Evolutionary conservation across 306 rosid species (phyloP).

Genomic region (Cucurbita argyrosperma): DNA sequence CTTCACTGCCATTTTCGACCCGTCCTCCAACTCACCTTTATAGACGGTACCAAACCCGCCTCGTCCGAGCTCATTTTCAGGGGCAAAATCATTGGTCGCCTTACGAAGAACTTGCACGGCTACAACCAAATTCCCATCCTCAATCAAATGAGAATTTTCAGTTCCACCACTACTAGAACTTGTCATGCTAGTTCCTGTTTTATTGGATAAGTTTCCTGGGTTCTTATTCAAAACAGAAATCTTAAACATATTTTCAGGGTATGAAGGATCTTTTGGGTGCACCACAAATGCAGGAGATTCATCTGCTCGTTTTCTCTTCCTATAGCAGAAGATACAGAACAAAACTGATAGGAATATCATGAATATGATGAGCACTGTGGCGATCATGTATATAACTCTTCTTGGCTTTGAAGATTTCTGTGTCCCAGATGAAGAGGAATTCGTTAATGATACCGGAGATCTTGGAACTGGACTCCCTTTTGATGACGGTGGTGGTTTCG

Average conservation of each 20-base stretch:
- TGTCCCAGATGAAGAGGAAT: background rate
- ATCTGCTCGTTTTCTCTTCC: slow-evolving; percentile 19
- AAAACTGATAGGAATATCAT: slow-evolving; percentile 14
- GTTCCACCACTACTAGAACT: slow-evolving; percentile 38
- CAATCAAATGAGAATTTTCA: slow-evolving; percentile 32
- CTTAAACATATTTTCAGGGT: slow-evolving; percentile 33
- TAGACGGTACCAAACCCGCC: slow-evolving; percentile 89
- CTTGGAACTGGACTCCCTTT: background rate
- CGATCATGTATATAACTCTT: background rate
- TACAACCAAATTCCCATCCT: slow-evolving; percentile 38
- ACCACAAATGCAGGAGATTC: slow-evolving; percentile 43
- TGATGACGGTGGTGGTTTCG: background rate
- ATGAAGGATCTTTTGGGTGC: slow-evolving; percentile 54
- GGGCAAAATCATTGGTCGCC: slow-evolving; percentile 42
- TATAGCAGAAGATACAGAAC: slow-evolving; percentile 24
- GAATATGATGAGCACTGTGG: background rate
- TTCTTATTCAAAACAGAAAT: slow-evolving; percentile 37
- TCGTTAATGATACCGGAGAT: background rate
- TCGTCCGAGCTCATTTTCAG: slow-evolving; percentile 59
- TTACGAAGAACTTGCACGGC: slow-evolving; percentile 58
- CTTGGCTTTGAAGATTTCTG: background rate
- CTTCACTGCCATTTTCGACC: slow-evolving; percentile 65
- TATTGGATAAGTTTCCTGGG: slow-evolving; percentile 35
- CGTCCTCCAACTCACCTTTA: slow-evolving; percentile 66
- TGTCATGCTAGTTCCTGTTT: slow-evolving; percentile 29